A percentile compares a stretch with the other conserved stretches of the same genome.
Evolutionary conservation across 495 filamentous ascomycete species (phyloP).

Genomic region (Pyrenula aspistea): DNA sequence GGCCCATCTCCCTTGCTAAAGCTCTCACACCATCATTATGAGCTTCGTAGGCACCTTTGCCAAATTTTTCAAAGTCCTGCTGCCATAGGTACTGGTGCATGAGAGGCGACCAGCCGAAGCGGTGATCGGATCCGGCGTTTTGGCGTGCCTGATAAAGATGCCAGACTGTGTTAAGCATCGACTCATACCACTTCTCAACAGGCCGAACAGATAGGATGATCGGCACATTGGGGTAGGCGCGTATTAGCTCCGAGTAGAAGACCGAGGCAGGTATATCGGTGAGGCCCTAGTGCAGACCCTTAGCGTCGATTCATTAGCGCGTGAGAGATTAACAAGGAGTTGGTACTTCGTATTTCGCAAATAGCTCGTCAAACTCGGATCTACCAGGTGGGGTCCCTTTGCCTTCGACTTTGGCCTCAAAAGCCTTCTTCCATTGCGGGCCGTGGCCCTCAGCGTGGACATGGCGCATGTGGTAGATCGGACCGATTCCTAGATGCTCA

Average conservation of each 20-base stretch:
- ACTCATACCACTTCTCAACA: neutral
- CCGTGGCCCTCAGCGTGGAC: neutral
- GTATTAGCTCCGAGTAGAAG: neutral
- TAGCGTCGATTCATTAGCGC: too few species aligned
- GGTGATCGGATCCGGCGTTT: neutral
- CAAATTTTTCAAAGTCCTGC: neutral
- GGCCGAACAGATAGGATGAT: neutral
- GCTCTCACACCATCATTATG: neutral
- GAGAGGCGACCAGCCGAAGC: neutral
- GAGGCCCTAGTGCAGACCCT: neutral
- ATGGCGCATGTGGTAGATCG: neutral
- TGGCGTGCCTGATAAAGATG: neutral
- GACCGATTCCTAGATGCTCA: neutral
- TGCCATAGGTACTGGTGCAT: neutral
- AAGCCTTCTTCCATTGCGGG: neutral
- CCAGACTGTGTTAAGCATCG: neutral
- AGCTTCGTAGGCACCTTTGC: neutral
- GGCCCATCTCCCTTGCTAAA: neutral
- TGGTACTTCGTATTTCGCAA: neutral
- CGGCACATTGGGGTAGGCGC: neutral
- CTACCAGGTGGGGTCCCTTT: neutral
- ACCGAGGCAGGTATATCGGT: neutral
- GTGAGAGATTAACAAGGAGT: neutral
- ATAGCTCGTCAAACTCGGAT: neutral
- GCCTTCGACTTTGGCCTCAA: neutral